A percentile compares a stretch with the other conserved stretches of the same genome.
phyloP scores from a whole-genome alignment of 2,329 filamentous ascomycete species.

The Xylaria sp. region DNA sequence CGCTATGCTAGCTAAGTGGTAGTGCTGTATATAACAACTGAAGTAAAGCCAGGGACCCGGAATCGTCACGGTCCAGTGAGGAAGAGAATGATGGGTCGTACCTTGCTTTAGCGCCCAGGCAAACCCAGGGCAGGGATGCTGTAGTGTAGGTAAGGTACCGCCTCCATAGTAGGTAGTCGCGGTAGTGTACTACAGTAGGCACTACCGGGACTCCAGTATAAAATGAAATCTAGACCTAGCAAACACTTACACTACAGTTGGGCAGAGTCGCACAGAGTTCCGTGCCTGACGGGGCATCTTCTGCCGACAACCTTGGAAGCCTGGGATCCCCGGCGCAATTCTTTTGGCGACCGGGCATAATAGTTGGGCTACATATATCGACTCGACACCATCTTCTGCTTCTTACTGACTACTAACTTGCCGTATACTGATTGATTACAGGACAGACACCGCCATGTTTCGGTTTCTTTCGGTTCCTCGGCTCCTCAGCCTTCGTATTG shows the following conservation, averaged over 20 bases:
- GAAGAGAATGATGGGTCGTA: constrained; percentile 1
- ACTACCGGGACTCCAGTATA: constrained; percentile 9
- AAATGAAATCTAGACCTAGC: neutral
- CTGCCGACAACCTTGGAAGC: constrained; percentile 26
- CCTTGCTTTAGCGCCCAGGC: constrained; percentile 14
- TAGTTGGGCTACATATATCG: constrained; percentile 3
- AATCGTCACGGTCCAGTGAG: neutral
- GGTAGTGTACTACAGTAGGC: neutral
- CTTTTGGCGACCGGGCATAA: neutral
- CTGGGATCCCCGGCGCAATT: constrained; percentile 17
- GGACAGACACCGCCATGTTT: neutral
- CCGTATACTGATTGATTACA: neutral
- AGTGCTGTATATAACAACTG: too few species aligned
- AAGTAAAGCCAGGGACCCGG: constrained; percentile 20
- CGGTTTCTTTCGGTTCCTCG: neutral
- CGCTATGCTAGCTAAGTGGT: neutral
- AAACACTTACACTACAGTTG: constrained; percentile 1
- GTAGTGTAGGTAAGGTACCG: neutral
- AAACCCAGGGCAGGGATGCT: neutral
- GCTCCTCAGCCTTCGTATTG: neutral
- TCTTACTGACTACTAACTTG: neutral
- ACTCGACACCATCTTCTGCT: constrained; percentile 5
- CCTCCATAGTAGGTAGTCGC: too few species aligned
- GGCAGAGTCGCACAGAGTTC: constrained; percentile 12
- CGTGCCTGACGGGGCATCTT: constrained; percentile 30